These are phyloP conservation scores for Globisporangium heterothallicum DNA, from an alignment of 352 stramenopile species.

Conservation along the genomic window DNA sequence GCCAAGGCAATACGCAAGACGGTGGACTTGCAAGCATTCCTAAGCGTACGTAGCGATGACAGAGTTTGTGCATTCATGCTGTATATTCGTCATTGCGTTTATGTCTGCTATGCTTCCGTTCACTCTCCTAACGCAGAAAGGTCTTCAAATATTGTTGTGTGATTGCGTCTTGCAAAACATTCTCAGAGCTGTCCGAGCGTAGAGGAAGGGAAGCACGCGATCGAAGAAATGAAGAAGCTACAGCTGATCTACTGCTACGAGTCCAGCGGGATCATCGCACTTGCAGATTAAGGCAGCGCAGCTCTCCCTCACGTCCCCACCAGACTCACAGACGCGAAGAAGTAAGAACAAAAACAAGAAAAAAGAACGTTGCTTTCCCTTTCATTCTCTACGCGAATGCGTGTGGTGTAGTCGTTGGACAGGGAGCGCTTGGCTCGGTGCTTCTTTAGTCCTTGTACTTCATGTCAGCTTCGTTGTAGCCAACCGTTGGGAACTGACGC, in stretches of 20 bases:
- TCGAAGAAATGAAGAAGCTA: slow-evolving; percentile 75
- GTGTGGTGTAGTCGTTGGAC: background rate
- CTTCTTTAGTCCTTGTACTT: slow-evolving; percentile 74
- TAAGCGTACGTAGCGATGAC: slow-evolving; percentile 64
- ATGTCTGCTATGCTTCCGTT: slow-evolving; percentile 12
- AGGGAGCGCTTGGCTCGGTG: background rate
- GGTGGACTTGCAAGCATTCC: slow-evolving; percentile 51
- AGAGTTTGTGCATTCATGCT: too few relatives aligned
- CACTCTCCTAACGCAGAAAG: slow-evolving; percentile 14
- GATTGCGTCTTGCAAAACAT: background rate
- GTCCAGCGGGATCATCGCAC: slow-evolving; percentile 64
- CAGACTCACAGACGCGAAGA: background rate
- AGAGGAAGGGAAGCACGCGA: slow-evolving; percentile 63
- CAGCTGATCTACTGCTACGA: slow-evolving; percentile 81
- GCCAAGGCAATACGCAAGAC: slow-evolving; percentile 45
- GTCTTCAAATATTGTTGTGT: slow-evolving; percentile 2
- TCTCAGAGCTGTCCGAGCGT: slow-evolving; percentile 64
- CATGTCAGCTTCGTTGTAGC: slow-evolving; percentile 93
- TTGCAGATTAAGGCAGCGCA: slow-evolving; percentile 39
- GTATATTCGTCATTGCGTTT: background rate
- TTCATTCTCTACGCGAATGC: slow-evolving; percentile 7
- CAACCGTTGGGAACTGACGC: slow-evolving; percentile 94
- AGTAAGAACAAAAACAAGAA: slow-evolving; percentile 7
- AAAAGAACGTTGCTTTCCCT: slow-evolving; percentile 3
- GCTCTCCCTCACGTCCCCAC: background rate